Evolutionary conservation across 1,284 basidiomycete species (phyloP).

Genomic region (Fistulina hepatica): DNA sequence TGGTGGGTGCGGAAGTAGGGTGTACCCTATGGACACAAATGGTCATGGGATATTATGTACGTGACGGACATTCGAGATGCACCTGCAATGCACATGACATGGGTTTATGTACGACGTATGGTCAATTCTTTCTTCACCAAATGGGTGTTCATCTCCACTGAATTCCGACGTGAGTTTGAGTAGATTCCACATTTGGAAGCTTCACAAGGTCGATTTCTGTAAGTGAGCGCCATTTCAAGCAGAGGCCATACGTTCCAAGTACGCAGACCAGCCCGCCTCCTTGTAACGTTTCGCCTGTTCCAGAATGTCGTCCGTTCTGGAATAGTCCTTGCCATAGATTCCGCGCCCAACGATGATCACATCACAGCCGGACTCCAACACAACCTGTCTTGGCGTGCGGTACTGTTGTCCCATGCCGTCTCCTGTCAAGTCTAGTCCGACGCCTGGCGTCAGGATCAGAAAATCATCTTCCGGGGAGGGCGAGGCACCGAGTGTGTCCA

Average conservation of each 20-base stretch:
- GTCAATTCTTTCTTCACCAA: too few species aligned
- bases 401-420: slow-evolving; percentile 97
- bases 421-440: slow-evolving; percentile 74
- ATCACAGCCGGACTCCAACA: slow-evolving; percentile 84
- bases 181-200: too few species aligned
- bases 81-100: too few species aligned
- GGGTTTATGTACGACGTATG: too few species aligned
- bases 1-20: too few species aligned
- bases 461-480: slow-evolving; percentile 56
- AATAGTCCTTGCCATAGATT: slow-evolving; percentile 69
- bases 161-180: too few species aligned
- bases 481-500: slow-evolving; percentile 53
- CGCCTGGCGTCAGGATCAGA: slow-evolving; percentile 87
- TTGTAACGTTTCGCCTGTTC: slow-evolving; percentile 77
- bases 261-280: slow-evolving; percentile 87
- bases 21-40: too few species aligned
- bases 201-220: too few species aligned
- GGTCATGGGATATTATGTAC: too few species aligned
- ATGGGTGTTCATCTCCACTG: too few species aligned
- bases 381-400: slow-evolving; percentile 80
- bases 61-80: too few species aligned
- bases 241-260: slow-evolving; percentile 52
- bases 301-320: slow-evolving; percentile 42
- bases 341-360: slow-evolving; percentile 97
- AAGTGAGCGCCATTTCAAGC: too few species aligned